Base-by-base conservation (phyloP, 2,329 filamentous ascomycete genomes). In the Botrytis medusae region DNA sequence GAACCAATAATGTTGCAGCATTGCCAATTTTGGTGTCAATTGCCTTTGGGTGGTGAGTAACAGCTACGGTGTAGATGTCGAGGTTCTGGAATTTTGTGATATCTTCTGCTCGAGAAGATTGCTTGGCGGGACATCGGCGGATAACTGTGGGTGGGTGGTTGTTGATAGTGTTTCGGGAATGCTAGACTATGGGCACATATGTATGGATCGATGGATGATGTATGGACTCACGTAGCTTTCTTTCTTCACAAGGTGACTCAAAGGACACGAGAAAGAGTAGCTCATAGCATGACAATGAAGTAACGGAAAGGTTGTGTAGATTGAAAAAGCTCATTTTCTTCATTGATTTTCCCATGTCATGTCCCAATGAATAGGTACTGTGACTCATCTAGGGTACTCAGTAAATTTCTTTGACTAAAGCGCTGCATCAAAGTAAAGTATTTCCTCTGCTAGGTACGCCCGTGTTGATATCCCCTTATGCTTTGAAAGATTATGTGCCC, bases 371-470 rank as follows among this genome's bases (percentile, higher is more conserved):
- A 42, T 68, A 57, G 48, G 10, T 32, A 57, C 34, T 54, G n/a
- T 59, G 57, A 59, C 48, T 68, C 46, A 69, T 57, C 65, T 42
- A 57, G 65, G 65, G 37, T 44, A 69, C 48, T 57, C 25, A 18
- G 46, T 40, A 20, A 54, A 32, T 44, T 44, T 61, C 63, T 51
- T 60, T 51, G 42, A 34, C 29, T 29, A 68, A 61, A 61, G 34
- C 34, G 54, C 48, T 67, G 40, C 46, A n/a, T 57, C 46, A 60
- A 68, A 69, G 54, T 67, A 60, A 72, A 61, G 54, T 34, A 42
- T 44, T 42, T 69, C 65, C 25, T 4, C 48, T 61, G 34, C 64
- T 54, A 40, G 42, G 40, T 69, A 69, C 71, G 71, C 71, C 71
- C 71, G 46, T 46, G 12, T 57, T 57, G 65, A 57, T 69, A 46